A percentile compares a stretch with the other conserved stretches of the same genome.
phyloP scores from a whole-genome alignment of 768 basidiomycete species.

The Tulasnella calospora region DNA sequence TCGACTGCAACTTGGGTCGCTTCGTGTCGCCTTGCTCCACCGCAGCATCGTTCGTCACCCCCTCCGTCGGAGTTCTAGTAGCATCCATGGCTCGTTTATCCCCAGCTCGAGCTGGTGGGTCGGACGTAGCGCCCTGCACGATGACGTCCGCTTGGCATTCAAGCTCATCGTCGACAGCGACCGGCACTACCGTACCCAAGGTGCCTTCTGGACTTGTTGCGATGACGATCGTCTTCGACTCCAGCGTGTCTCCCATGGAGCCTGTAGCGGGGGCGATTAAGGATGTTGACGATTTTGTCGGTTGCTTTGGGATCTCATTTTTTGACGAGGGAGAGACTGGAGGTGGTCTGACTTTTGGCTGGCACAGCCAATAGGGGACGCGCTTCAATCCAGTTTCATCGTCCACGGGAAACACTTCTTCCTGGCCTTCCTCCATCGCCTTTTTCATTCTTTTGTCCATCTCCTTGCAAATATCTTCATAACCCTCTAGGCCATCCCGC shows the following conservation, averaged over 20 bases:
- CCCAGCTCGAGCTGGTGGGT: background rate
- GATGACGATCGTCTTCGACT: background rate
- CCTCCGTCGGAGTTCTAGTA: background rate
- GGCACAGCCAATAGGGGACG: conserved; percentile 65
- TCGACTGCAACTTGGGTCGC: background rate
- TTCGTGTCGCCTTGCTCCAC: background rate
- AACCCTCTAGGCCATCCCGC: conserved; percentile 37
- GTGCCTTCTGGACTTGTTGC: background rate
- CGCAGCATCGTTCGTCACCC: background rate
- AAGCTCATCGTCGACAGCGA: background rate
- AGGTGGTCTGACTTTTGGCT: conserved; percentile 61
- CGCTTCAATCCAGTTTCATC: conserved; percentile 47
- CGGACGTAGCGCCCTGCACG: background rate
- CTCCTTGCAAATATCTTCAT: conserved; percentile 53
- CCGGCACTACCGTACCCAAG: background rate
- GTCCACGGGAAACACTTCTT: conserved; percentile 35
- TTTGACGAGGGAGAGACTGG: background rate
- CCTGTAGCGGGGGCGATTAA: background rate
- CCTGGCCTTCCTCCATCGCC: conserved; percentile 36
- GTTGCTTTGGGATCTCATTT: background rate
- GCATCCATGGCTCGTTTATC: background rate
- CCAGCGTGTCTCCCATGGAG: background rate
- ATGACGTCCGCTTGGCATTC: background rate
- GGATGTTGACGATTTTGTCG: background rate
- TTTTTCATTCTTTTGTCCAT: conserved; percentile 54